A percentile compares a stretch with the other conserved stretches of the same genome.
Evolutionary conservation across 495 filamentous ascomycete species (phyloP).

Genomic region (Gamarada debralockiae): DNA sequence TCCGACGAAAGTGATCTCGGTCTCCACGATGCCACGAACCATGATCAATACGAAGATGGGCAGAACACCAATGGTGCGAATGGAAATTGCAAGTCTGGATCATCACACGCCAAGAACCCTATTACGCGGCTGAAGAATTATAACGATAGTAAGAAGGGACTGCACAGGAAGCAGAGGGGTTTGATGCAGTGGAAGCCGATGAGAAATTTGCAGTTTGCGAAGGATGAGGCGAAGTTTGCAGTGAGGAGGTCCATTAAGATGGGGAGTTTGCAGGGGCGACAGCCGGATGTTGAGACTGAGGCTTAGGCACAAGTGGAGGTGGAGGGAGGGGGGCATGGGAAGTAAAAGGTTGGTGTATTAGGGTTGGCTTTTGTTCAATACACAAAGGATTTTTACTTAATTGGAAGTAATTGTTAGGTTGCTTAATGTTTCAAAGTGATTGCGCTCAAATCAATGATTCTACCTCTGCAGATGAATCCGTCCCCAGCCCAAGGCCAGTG

Average conservation of each 20-base stretch:
- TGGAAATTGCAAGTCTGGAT: not conserved
- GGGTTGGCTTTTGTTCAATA: too few species aligned
- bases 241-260: constrained; percentile 54
- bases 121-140: constrained; percentile 37
- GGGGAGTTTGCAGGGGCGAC: constrained; percentile 52
- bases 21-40: constrained; percentile 34
- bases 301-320: too few species aligned
- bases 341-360: too few species aligned
- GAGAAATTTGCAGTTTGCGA: constrained; percentile 65
- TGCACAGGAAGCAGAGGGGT: constrained; percentile 67
- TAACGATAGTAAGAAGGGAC: constrained; percentile 51
- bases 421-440: too few species aligned
- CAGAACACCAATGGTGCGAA: constrained; percentile 1
- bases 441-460: too few species aligned
- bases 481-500: too few species aligned
- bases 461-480: too few species aligned
- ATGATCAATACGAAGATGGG: constrained; percentile 8
- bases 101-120: constrained; percentile 12
- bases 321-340: too few species aligned
- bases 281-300: constrained; percentile 70
- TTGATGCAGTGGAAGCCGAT: constrained; percentile 77
- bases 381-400: too few species aligned
- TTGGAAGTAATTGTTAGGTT: too few species aligned
- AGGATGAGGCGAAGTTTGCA: constrained; percentile 63
- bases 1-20: constrained; percentile 38